Evolutionary conservation across 768 basidiomycete genomes (phyloP).

Genomic region (Lactifluus piperatus): DNA sequence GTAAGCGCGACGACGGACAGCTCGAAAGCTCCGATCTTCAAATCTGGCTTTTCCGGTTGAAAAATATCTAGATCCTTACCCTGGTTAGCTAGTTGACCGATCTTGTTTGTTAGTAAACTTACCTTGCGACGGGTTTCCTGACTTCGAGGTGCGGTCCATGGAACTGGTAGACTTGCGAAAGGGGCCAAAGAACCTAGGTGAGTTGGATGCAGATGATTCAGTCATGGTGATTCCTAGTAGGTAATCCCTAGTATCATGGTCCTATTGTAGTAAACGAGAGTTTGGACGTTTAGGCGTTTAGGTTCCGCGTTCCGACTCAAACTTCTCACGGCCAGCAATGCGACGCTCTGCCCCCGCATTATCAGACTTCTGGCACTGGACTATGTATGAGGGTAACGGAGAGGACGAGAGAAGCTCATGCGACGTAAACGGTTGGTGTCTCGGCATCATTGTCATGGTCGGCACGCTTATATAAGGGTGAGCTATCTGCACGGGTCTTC

Average conservation of each 20-base stretch:
- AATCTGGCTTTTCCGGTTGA: background rate
- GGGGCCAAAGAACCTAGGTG: background rate
- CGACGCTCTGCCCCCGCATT: no score
- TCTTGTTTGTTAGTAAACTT: background rate
- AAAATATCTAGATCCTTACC: background rate
- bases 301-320: no score
- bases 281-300: no score
- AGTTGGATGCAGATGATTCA: no score
- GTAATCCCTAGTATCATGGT: no score
- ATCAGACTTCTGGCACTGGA: no score
- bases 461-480: slow-evolving; percentile 22
- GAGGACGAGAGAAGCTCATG: slow-evolving; percentile 43
- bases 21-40: background rate
- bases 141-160: background rate
- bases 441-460: slow-evolving; percentile 21
- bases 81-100: background rate
- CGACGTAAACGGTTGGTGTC: slow-evolving; percentile 62
- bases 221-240: no score
- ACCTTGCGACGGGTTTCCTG: background rate
- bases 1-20: slow-evolving; percentile 1
- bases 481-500: slow-evolving; percentile 17
- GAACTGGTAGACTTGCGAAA: slow-evolving; percentile 3
- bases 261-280: no score
- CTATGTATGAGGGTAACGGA: slow-evolving; percentile 11
- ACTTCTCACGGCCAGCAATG: no score